These are phyloP conservation scores for Penicillium sp. DNA, from an alignment of 2,329 filamentous ascomycete species.

Conservation along the genomic window DNA sequence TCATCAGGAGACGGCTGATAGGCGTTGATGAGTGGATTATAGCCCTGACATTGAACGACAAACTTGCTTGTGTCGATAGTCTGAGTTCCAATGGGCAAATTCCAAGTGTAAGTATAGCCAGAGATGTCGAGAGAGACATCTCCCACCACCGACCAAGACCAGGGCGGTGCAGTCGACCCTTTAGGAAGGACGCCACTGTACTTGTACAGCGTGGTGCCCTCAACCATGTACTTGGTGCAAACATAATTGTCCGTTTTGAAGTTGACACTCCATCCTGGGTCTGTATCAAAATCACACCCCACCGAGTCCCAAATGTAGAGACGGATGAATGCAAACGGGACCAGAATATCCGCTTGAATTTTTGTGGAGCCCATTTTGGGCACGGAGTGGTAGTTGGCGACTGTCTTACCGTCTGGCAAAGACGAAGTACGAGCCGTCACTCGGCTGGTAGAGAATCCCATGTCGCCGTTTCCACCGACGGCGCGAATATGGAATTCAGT, in stretches of 20 bases:
- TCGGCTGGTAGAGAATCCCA: conserved; percentile 3
- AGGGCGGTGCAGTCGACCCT: conserved; percentile 10
- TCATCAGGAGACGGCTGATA: conserved; percentile 5
- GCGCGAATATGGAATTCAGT: conserved; percentile 8
- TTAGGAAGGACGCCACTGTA: conserved; percentile 9
- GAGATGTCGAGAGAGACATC: conserved; percentile 4
- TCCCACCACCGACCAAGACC: conserved; percentile 7
- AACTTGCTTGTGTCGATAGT: conserved; percentile 12
- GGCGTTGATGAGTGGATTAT: conserved; percentile 7
- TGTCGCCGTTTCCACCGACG: conserved; percentile 4
- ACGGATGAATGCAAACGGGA: conserved; percentile 13
- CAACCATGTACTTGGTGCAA: conserved; percentile 12
- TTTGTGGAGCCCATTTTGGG: conserved; percentile 4
- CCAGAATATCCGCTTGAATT: conserved; percentile 12
- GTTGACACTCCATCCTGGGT: conserved; percentile 9
- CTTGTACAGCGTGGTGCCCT: conserved; percentile 10
- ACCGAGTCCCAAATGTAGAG: conserved; percentile 12
- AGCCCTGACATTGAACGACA: conserved; percentile 11
- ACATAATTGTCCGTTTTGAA: conserved; percentile 6
- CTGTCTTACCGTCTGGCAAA: conserved; percentile 5
- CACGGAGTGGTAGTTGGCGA: conserved; percentile 9
- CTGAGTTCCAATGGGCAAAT: conserved; percentile 7
- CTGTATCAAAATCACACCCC: conserved; percentile 10
- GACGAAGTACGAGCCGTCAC: conserved; percentile 5
- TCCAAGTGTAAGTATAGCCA: conserved; percentile 15